Base-by-base conservation (phyloP, 1,284 basidiomycete species). In the Heliocybe sulcata region DNA sequence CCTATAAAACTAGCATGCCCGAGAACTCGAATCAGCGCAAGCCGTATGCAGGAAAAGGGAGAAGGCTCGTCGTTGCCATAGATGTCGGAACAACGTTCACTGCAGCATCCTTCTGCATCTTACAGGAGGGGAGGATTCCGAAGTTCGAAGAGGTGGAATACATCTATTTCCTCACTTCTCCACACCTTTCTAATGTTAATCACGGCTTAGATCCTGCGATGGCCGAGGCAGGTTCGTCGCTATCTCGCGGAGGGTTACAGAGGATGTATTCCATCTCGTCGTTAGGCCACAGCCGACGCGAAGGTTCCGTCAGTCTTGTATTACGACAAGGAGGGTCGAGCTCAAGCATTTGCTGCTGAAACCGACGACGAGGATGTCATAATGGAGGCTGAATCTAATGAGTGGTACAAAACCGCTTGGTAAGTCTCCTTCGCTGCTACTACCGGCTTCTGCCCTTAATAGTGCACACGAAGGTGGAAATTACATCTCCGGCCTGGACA, bases 11-110 rank as follows among this genome's bases (percentile, higher is more conserved):
- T 42, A n/a, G 4, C 6, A 42, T 42, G 38, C n/a, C 38, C 4
- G 38, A 42, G 16, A 42, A 20, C 4, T n/a, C 6, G 16, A 42
- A 42, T 42, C 16, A 6, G 19, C 51, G 51, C 33, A 35, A 33
- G 51, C 51, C 51, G 4, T 52, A 52, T 29, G 33, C 4, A 19
- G 51, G 51, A 3, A 31, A 31, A 27, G 51, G 29, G 26, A 52
- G 27, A 23, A 31, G 51, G 52, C 35, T 63, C 12, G 48, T 62
- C 16, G 27, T 61, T 9, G 47, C 58, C 8, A 60, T 63, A 16
- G 62, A 63, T 52, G 54, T 63, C 22, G 64, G 64, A 1, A 66
- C 64, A 1, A 66, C 64, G 0, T 66, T 57, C 31, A 62, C 60
- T 4, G 64, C 63, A 1, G 61, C 58, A 2, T 64, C 63, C 0